A percentile compares a stretch with the other conserved stretches of the same genome.
Evolutionary conservation across 805 yeast species (phyloP).

Genomic region (Candida coquimbonensis): DNA sequence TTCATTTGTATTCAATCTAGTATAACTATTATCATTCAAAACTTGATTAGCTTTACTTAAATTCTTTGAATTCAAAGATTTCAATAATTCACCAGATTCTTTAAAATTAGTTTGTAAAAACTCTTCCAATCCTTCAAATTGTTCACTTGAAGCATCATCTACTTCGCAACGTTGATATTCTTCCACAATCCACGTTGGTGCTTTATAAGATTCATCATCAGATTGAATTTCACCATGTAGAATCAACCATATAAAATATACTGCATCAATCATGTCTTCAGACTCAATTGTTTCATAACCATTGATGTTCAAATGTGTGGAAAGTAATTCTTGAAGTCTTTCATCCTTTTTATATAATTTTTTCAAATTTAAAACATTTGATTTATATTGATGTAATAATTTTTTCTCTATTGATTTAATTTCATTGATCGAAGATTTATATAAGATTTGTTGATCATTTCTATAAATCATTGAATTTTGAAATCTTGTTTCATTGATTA

Average conservation of each 20-base stretch:
- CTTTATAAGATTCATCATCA: conserved; percentile 4
- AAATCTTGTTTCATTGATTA: conserved; percentile 17
- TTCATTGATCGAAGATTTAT: conserved; percentile 35
- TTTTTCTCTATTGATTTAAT: conserved; percentile 46
- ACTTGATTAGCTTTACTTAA: conserved; percentile 12
- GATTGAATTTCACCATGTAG: conserved; percentile 4
- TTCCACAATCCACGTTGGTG: conserved; percentile 14
- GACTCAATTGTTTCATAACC: conserved; percentile 38
- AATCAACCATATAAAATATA: conserved; percentile 15
- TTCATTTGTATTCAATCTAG: conserved; percentile 12
- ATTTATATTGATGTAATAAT: conserved; percentile 36
- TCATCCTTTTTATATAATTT: conserved; percentile 45
- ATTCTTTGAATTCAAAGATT: conserved; percentile 6
- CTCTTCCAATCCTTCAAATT: conserved; percentile 3
- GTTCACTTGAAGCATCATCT: background rate
- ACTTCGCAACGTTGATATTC: background rate
- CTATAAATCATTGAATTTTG: conserved; percentile 37
- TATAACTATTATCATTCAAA: conserved; percentile 12
- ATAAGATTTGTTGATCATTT: conserved; percentile 41
- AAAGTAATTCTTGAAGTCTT: conserved; percentile 39
- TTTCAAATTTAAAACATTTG: conserved; percentile 40
- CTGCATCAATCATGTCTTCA: conserved; percentile 33
- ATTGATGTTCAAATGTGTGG: conserved; percentile 39
- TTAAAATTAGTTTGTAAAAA: conserved; percentile 4
- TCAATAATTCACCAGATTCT: background rate